Evolutionary conservation across 2,329 filamentous ascomycete species (phyloP), one percentile per base, ranked within the genome.

Genomic region (Keithomyces neogunnii): DNA sequence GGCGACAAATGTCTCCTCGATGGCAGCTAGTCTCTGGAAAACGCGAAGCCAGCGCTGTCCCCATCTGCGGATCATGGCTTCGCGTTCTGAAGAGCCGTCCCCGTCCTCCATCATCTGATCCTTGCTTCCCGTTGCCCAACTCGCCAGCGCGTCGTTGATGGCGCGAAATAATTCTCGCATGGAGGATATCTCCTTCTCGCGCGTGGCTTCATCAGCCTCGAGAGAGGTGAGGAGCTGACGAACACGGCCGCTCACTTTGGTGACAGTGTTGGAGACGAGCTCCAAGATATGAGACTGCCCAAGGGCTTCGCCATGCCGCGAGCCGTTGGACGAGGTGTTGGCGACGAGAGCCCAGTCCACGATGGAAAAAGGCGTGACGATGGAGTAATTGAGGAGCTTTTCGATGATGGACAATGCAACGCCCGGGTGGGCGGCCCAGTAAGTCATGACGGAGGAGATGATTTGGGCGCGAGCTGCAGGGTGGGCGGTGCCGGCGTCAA

Each of bases 301-400:
- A 10, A 99, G 80, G 3, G 80, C 78, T 43, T 80, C 77, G 47
- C 86, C 86, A 2, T 82, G 80, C 36, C 69, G 67, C 8, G 68
- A 66, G 40, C 72, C 72, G 43, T 64, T 64, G n/a, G 68, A 75
- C 55, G 89, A 69, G 19, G 68, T 66, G 46, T 60, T 64, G n/a
- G 64, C 82, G 33, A 82, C 76, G 10, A 99, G 76, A 1, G 89
- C 89, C 93, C 93, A 99, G 62, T 95, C 85, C 46, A 96, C 80
- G 31, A 99, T 90, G 13, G 85, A 85, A 52, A 84, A 75, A 0
- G 93, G 93, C 7, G 86, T 90, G 36, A 99, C 77, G 60, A 99
- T 96, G 11, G 88, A 91, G 72, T 96, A 99, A 72, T 97, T 99
- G 60, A 99, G 84, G 4, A 99, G 80, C 70, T 97, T 97, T 74